A percentile compares a stretch with the other conserved stretches of the same genome.
Evolutionary conservation across 163 green algal species (phyloP).

Genomic region (Volvox carteri): DNA sequence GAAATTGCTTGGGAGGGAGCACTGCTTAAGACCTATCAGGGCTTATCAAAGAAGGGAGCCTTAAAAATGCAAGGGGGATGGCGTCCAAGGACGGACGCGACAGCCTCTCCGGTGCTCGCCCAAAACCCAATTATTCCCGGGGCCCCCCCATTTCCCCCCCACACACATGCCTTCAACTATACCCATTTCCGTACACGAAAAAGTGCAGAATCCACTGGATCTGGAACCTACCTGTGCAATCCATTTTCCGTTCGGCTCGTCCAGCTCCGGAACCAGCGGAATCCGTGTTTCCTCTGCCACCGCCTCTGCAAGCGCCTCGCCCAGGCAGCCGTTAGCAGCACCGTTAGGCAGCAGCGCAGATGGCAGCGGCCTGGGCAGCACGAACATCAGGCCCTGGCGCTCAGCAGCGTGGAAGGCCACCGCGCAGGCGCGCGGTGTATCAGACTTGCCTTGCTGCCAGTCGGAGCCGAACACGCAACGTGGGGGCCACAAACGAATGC

Average conservation of each 20-base stretch:
- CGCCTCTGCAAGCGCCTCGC: constrained; percentile 21
- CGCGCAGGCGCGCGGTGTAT: constrained; percentile 66
- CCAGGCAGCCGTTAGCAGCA: constrained; percentile 9
- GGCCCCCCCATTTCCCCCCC: too few species aligned
- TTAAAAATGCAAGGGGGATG: too few species aligned
- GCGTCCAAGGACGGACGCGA: too few species aligned
- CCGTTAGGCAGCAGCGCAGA: constrained; percentile 40
- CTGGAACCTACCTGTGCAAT: constrained; percentile 35
- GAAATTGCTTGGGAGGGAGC: too few species aligned
- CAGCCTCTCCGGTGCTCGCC: too few species aligned
- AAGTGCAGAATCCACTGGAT: too few species aligned
- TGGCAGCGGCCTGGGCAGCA: constrained; percentile 65
- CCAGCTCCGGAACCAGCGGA: constrained; percentile 50
- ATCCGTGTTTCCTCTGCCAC: constrained; percentile 39
- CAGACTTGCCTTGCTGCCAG: constrained; percentile 19
- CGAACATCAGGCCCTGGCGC: constrained; percentile 66
- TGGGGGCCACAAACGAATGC: too few species aligned
- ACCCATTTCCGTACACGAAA: too few species aligned
- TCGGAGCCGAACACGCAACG: neutral
- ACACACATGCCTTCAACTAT: too few species aligned
- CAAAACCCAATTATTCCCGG: too few species aligned
- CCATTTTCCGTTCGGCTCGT: constrained; percentile 17
- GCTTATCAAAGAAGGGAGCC: too few species aligned
- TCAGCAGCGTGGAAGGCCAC: constrained; percentile 67
- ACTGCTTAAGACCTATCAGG: too few species aligned